A percentile compares a stretch with the other conserved stretches of the same genome.
Conservation (phyloP, 2,329 filamentous ascomycete species). For the Ambrosiella xylebori region DNA sequence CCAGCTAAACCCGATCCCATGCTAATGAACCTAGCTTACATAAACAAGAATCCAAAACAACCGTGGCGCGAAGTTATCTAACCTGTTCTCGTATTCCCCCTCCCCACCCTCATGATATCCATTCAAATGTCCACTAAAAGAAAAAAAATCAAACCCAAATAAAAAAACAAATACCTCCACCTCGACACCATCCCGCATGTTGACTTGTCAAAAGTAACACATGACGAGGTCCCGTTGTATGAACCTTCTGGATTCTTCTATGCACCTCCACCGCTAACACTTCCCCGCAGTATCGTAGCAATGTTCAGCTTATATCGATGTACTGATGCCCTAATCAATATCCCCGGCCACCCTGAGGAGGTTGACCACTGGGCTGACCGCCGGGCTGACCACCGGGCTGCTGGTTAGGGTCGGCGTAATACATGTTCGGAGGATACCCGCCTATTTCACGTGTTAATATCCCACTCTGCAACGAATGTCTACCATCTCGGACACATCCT, state of each 20-base stretch:
- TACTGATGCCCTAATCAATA: slow-evolving; percentile 19
- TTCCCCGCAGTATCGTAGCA: not conserved
- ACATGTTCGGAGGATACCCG: slow-evolving; percentile 10
- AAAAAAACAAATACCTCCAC: slow-evolving; percentile 8
- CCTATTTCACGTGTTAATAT: not conserved
- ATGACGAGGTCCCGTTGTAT: no score
- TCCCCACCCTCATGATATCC: not conserved
- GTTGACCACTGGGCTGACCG: slow-evolving; percentile 17
- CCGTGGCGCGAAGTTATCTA: no score
- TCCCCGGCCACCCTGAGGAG: slow-evolving; percentile 21
- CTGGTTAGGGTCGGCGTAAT: slow-evolving; percentile 29
- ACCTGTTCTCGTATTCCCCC: not conserved
- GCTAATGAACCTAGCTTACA: not conserved
- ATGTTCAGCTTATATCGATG: no score
- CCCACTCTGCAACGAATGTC: no score
- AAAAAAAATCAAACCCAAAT: not conserved
- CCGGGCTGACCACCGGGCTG: slow-evolving; percentile 20
- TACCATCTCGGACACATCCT: not conserved
- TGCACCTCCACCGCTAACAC: not conserved
- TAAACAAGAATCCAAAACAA: not conserved
- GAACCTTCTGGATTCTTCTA: no score
- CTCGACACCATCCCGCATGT: not conserved
- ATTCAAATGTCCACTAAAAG: not conserved
- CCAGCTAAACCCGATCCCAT: not conserved
- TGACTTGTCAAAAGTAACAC: no score